phyloP scores from a whole-genome alignment of 2,329 filamentous ascomycete genomes.

The Hirsutella thompsonii region DNA sequence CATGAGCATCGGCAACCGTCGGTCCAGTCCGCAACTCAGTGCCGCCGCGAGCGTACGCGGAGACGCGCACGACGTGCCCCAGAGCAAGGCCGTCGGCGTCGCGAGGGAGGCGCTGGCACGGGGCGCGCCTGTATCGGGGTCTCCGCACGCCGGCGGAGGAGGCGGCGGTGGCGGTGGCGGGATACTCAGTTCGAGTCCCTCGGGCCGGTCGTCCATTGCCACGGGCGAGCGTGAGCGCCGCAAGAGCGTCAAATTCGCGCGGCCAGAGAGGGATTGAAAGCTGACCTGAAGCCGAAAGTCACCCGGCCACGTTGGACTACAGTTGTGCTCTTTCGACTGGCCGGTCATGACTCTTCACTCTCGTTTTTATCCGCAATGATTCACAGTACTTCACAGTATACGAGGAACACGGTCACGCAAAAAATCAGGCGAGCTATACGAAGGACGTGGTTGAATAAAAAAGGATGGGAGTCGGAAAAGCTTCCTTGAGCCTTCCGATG shows the following conservation, averaged over 20 bases:
- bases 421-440: too few relatives aligned
- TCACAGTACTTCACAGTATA: too few relatives aligned
- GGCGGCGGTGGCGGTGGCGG: constrained; percentile 14
- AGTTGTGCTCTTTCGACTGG: too few relatives aligned
- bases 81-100: constrained; percentile 47
- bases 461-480: too few relatives aligned
- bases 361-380: too few relatives aligned
- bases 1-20: constrained; percentile 10
- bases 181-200: constrained; percentile 41
- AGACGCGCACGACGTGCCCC: constrained; percentile 40
- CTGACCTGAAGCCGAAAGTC: too few relatives aligned
- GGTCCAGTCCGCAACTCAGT: constrained; percentile 13
- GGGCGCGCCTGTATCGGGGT: constrained; percentile 8
- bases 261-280: constrained; percentile 17
- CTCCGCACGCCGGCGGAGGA: not conserved
- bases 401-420: too few relatives aligned
- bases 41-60: constrained; percentile 19
- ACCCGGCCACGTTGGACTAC: too few relatives aligned
- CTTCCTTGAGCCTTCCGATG: too few relatives aligned
- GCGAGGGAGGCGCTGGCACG: constrained; percentile 42
- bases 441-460: too few relatives aligned
- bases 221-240: constrained; percentile 37
- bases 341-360: too few relatives aligned
- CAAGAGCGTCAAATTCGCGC: constrained; percentile 53
- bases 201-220: constrained; percentile 14